phyloP scores from a whole-genome alignment of 495 filamentous ascomycete genomes.

The Aspergillus conjunctus region DNA sequence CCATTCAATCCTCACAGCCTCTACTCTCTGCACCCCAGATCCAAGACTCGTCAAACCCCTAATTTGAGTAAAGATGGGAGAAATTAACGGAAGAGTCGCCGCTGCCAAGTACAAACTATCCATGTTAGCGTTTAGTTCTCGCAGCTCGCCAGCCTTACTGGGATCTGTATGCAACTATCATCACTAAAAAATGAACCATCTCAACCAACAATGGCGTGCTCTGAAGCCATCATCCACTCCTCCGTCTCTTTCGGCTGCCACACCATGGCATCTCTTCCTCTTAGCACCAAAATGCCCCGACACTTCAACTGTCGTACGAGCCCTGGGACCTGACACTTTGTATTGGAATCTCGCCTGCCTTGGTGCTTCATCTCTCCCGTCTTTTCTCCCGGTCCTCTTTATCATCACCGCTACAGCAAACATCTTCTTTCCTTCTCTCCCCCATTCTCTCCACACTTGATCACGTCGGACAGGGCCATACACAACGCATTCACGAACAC shows the following conservation, averaged over 20 bases:
- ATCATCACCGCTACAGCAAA: conserved; percentile 16
- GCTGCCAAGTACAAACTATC: no score
- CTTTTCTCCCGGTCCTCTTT: background rate
- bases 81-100: no score
- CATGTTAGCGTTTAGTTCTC: background rate
- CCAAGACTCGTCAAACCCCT: background rate
- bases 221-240: conserved; percentile 19
- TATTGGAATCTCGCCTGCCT: background rate
- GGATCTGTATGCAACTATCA: conserved; percentile 5
- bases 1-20: no score
- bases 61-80: no score
- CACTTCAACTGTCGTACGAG: conserved; percentile 7
- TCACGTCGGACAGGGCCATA: conserved; percentile 4
- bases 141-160: background rate
- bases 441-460: conserved; percentile 7
- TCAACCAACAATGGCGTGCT: conserved; percentile 28
- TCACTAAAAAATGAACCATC: conserved; percentile 22
- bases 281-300: background rate
- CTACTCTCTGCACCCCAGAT: no score
- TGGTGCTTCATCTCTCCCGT: background rate
- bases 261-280: background rate
- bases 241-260: background rate
- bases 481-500: background rate
- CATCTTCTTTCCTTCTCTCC: background rate
- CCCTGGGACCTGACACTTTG: background rate